Evolutionary conservation across 192 early-diverging fungal genomes (phyloP).

Genomic region (Paraglomus occultum): DNA sequence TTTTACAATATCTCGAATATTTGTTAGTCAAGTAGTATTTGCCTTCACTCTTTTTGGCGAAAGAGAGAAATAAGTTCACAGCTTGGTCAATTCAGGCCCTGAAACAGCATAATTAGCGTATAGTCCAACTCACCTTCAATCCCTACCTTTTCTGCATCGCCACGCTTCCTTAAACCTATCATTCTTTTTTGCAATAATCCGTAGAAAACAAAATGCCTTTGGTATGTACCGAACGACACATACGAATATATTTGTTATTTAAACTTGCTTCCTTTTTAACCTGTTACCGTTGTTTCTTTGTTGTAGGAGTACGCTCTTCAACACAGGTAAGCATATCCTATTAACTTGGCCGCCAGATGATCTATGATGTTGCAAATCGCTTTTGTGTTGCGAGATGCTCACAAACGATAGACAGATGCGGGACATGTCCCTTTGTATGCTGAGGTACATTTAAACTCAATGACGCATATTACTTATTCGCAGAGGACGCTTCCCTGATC

Average conservation of each 20-base stretch:
- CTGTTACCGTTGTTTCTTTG: background rate
- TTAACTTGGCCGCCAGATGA: background rate
- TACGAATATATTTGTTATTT: background rate
- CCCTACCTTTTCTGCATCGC: background rate
- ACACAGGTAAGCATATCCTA: slow-evolving; percentile 43
- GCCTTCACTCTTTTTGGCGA: slow-evolving; percentile 16
- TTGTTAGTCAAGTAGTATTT: background rate
- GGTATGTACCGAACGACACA: background rate
- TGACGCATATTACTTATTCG: background rate
- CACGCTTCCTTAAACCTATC: no score
- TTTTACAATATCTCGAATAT: background rate
- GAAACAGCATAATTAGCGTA: background rate
- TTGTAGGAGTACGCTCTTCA: slow-evolving; percentile 56
- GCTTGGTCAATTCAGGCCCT: background rate
- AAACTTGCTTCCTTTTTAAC: background rate
- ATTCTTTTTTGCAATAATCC: no score
- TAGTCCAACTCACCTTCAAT: slow-evolving; percentile 31
- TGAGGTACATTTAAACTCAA: slow-evolving; percentile 13
- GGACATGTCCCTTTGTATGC: background rate
- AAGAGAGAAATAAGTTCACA: slow-evolving; percentile 8
- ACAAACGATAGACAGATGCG: no score
- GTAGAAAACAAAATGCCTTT: slow-evolving; percentile 13
- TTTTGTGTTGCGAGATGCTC: no score
- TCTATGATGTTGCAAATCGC: no score
- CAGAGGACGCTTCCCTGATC: slow-evolving; percentile 68